These are phyloP conservation scores for Chenopodium album DNA, from an alignment of 148 eudicot species.

Conservation along the genomic window DNA sequence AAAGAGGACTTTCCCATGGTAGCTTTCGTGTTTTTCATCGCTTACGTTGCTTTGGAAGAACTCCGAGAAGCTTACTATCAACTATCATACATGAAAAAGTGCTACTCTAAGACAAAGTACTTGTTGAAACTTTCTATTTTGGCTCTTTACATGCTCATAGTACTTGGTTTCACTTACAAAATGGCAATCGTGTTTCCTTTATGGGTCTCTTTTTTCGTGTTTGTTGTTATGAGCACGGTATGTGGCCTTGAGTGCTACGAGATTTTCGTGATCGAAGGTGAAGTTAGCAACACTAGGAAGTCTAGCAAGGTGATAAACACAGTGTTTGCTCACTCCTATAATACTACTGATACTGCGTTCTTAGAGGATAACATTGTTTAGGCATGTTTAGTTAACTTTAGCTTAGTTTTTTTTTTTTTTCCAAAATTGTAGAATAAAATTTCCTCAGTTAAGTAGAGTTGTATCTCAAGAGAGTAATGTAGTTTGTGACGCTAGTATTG, in stretches of 20 bases:
- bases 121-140: neutral
- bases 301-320: neutral
- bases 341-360: neutral
- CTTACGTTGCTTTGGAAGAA: neutral
- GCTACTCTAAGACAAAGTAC: neutral
- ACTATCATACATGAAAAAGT: neutral
- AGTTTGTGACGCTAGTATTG: too few relatives aligned
- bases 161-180: neutral
- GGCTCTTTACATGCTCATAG: neutral
- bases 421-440: too few relatives aligned
- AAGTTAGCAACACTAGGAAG: neutral
- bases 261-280: neutral
- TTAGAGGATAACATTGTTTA: neutral
- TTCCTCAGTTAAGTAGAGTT: too few relatives aligned
- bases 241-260: neutral
- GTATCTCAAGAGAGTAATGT: too few relatives aligned
- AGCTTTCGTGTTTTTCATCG: neutral
- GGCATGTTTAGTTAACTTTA: neutral
- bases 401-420: too few relatives aligned
- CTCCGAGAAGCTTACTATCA: neutral
- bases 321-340: neutral
- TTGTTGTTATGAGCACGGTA: neutral
- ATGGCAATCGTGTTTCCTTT: neutral
- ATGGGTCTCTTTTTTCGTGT: neutral
- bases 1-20: constrained; percentile 2